phyloP scores from a whole-genome alignment of 2,329 filamentous ascomycete species.

The Monosporascus sp. region DNA sequence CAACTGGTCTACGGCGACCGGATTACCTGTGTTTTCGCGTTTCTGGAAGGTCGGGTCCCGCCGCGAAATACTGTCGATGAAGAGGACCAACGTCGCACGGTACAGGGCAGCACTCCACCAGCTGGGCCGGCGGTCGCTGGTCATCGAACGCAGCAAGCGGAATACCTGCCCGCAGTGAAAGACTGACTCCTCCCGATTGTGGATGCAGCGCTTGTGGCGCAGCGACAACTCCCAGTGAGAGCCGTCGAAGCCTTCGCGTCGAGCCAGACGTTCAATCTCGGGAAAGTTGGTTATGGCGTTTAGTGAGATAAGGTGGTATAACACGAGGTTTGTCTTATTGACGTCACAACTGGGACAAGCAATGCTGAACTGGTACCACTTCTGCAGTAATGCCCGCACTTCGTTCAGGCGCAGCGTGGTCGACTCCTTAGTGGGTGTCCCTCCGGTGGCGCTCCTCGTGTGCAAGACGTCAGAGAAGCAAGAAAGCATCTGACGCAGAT shows the following conservation, averaged over 20 bases:
- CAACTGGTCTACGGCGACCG: constrained; percentile 35
- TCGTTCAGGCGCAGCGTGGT: constrained; percentile 59
- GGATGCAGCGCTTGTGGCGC: constrained; percentile 60
- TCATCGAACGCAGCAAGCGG: constrained; percentile 56
- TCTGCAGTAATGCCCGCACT: constrained; percentile 57
- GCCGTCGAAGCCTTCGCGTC: constrained; percentile 54
- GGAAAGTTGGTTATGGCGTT: constrained; percentile 65
- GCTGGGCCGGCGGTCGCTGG: constrained; percentile 53
- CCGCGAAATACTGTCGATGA: constrained; percentile 55
- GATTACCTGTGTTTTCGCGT: constrained; percentile 9
- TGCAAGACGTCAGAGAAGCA: constrained; percentile 56
- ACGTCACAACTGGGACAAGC: constrained; percentile 51
- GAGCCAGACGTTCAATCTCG: constrained; percentile 62
- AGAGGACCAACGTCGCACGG: constrained; percentile 58
- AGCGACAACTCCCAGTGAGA: constrained; percentile 49
- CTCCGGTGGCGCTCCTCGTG: constrained; percentile 34
- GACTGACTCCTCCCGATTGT: constrained; percentile 57
- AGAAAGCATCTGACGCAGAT: constrained; percentile 59
- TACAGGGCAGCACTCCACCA: constrained; percentile 72
- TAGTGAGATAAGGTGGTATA: constrained; percentile 67
- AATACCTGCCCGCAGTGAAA: constrained; percentile 66
- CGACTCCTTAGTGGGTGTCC: constrained; percentile 53
- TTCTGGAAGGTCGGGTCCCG: constrained; percentile 38
- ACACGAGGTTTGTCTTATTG: constrained; percentile 60
- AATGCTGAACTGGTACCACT: constrained; percentile 64